These are phyloP conservation scores for Stellera chamaejasme DNA, from an alignment of 345 rosid species.

Conservation along the genomic window DNA sequence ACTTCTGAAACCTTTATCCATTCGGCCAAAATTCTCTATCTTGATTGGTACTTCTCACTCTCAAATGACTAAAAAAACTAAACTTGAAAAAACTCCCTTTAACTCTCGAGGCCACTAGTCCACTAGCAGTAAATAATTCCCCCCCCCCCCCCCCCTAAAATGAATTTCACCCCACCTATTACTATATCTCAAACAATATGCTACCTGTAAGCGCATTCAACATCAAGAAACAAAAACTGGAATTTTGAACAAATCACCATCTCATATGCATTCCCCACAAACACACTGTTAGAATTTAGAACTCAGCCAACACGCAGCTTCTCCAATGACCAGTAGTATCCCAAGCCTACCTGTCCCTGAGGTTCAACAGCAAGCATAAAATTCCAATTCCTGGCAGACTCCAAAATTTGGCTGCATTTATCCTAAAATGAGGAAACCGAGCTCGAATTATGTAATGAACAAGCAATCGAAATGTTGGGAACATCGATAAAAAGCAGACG, in stretches of 20 bases:
- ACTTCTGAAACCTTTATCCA: conserved; percentile 17
- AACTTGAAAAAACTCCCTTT: conserved; percentile 1
- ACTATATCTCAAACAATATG: conserved; percentile 9
- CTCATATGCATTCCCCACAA: conserved; percentile 11
- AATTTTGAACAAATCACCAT: conserved; percentile 13
- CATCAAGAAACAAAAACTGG: conserved; percentile 16
- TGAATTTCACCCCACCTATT: conserved; percentile 4
- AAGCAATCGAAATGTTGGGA: no score
- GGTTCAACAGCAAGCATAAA: not conserved
- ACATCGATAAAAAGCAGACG: no score
- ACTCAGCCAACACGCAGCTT: not conserved
- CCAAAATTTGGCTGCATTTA: conserved; percentile 33
- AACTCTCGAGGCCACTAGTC: conserved; percentile 2
- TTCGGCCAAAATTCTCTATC: conserved; percentile 29
- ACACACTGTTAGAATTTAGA: conserved; percentile 7
- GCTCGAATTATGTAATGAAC: not conserved
- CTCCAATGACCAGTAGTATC: not conserved
- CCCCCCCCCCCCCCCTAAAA: conserved; percentile 10
- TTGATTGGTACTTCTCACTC: conserved; percentile 7
- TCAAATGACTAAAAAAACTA: conserved; percentile 8
- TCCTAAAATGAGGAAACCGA: conserved; percentile 10
- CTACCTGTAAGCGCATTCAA: conserved; percentile 10
- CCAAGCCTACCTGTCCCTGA: not conserved
- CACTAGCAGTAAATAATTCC: conserved; percentile 13
- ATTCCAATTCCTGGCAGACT: conserved; percentile 10